phyloP scores from a whole-genome alignment of 1,139 yeast species.

The Yamadazyma triangularis region DNA sequence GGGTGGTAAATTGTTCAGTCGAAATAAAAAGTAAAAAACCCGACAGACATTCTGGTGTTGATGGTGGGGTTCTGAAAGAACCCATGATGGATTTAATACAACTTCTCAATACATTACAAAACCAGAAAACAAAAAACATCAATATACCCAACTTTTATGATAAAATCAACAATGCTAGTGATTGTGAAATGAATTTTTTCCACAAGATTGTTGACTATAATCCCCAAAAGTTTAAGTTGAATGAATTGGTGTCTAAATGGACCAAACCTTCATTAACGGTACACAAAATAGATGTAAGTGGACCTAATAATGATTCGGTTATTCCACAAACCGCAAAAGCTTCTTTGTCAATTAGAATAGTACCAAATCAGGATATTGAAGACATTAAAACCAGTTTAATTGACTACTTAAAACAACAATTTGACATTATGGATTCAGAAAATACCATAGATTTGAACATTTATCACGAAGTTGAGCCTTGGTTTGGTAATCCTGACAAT shows the following conservation, averaged over 20 bases:
- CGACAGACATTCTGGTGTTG: conserved; percentile 94
- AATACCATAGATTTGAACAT: conserved; percentile 59
- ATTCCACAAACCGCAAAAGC: conserved; percentile 81
- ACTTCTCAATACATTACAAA: conserved; percentile 59
- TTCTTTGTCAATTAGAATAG: conserved; percentile 76
- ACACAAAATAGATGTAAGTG: conserved; percentile 83
- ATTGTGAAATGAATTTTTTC: conserved; percentile 55
- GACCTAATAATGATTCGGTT: conserved; percentile 86
- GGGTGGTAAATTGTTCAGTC: conserved; percentile 79
- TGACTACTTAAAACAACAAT: conserved; percentile 34
- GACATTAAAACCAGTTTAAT: conserved; percentile 50
- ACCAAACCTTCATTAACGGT: conserved; percentile 84
- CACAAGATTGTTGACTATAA: conserved; percentile 48
- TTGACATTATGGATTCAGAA: conserved; percentile 42
- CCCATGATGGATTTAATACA: conserved; percentile 85
- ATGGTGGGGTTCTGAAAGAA: conserved; percentile 87
- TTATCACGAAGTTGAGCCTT: conserved; percentile 87
- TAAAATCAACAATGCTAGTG: conserved; percentile 52
- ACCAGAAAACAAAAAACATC: conserved; percentile 54
- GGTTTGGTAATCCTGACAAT: conserved; percentile 86
- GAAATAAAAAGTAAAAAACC: conserved; percentile 68
- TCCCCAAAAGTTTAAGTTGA: conserved; percentile 26
- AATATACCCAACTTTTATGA: conserved; percentile 68
- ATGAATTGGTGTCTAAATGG: conserved; percentile 80
- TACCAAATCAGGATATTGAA: conserved; percentile 77